Conservation (phyloP, 352 stramenopile species). For the Thalassiosira livingstoniorum region DNA sequence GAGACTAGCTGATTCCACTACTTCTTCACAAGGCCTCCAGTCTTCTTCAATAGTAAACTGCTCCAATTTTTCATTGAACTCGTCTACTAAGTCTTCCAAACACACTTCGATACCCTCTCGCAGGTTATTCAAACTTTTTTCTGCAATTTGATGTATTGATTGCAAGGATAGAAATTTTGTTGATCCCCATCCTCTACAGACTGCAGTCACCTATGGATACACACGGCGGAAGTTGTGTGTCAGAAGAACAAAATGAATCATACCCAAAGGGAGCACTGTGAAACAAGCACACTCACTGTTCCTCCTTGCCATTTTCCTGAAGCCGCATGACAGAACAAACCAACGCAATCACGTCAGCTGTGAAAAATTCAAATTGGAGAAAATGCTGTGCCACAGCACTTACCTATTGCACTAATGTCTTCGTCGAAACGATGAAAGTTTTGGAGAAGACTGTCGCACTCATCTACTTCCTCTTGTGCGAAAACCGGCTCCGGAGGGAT, state of each 20-base stretch:
- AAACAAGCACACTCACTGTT: constrained; percentile 1
- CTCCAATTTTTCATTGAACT: constrained; percentile 1
- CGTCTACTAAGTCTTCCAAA: background rate
- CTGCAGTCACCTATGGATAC: constrained; percentile 2
- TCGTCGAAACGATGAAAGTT: constrained; percentile 31
- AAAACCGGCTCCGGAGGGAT: background rate
- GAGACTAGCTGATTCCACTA: too few relatives aligned
- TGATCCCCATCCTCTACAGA: constrained; percentile 11
- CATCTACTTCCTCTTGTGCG: background rate
- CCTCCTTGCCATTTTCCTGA: constrained; percentile 34
- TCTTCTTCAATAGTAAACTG: too few relatives aligned
- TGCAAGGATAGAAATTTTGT: constrained; percentile 11
- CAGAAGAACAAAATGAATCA: constrained; percentile 3
- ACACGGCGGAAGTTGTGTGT: background rate
- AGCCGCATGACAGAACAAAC: too few relatives aligned
- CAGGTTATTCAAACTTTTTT: constrained; percentile 13
- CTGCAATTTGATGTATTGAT: constrained; percentile 3
- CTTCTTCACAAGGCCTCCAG: too few relatives aligned
- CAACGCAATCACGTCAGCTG: too few relatives aligned
- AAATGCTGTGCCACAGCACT: too few relatives aligned
- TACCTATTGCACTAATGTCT: constrained; percentile 17
- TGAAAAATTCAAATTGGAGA: too few relatives aligned
- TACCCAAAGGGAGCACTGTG: background rate
- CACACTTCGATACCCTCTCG: background rate
- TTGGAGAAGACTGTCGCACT: constrained; percentile 26